Base-by-base conservation (phyloP, 140 eudicot species). In the Stevia rebaudiana region DNA sequence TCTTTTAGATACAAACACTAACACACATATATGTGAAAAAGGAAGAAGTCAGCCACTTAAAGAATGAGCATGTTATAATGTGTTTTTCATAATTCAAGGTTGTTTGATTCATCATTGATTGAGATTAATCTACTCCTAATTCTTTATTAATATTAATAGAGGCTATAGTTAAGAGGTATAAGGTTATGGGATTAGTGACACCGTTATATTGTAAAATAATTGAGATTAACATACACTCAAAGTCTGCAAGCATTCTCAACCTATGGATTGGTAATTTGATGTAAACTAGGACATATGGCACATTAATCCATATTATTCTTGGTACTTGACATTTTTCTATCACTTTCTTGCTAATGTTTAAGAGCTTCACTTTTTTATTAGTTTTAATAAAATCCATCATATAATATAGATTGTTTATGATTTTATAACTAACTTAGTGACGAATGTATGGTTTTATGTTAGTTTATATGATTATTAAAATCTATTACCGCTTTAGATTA, bases 231-330 rank as follows among this genome's bases (percentile, higher is more conserved):
- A 3, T 25, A 17, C 12, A 61, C 24, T 25, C 47, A 25, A 48
- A 47, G 40, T 35, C 44, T 3, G 16, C 44, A 56, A 69, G 66
- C 69, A 70, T 70, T 22, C 54, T 61, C 54, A 53, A 36, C 76
- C 33, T 71, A 51, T 72, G 71, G 76, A 72, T 62, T 41, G 48
- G 54, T 37, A 59, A 28, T 17, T 62, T 62, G 65, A 51, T 72
- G 25, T 63, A 52, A 63, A 21, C 57, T 51, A 51, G 51, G 33
- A 22, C 19, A 61, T 19, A 51, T 40, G 44, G 57, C 77, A 28
- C 71, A 50, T 52, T 30, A 40, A 62, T 72, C 71, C 37, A 63
- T 72, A 35, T 39, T 49, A 12, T 30, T 52, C 64, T 62, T 40
- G 71, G 57, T 72, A 63, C 47, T 72, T 51, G 56, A 50, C 59